phyloP scores from a whole-genome alignment of 495 filamentous ascomycete species.

The Tuber aestivum region DNA sequence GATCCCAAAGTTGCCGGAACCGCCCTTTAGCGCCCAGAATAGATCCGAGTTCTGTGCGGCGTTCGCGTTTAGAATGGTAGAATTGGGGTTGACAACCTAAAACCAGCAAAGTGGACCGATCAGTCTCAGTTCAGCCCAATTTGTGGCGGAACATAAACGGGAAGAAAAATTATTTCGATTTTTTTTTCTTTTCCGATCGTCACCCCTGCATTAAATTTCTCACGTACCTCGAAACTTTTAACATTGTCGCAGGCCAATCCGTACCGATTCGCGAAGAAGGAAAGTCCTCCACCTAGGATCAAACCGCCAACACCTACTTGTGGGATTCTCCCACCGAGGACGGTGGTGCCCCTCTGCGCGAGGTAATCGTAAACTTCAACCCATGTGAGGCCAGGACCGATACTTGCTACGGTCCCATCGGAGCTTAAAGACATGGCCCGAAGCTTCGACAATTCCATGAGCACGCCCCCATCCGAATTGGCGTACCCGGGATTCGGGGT shows the following conservation, averaged over 20 bases:
- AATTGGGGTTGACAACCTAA: slow-evolving; percentile 48
- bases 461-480: slow-evolving; percentile 44
- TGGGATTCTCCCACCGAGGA: slow-evolving; percentile 50
- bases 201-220: not conserved
- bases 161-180: not conserved
- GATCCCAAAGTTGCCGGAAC: slow-evolving; percentile 49
- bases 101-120: not conserved
- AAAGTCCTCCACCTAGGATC: slow-evolving; percentile 53
- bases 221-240: slow-evolving; percentile 48
- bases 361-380: slow-evolving; percentile 29
- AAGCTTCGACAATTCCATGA: slow-evolving; percentile 44
- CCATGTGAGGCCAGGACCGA: slow-evolving; percentile 26
- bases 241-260: slow-evolving; percentile 52
- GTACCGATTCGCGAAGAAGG: slow-evolving; percentile 46
- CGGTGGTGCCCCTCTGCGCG: slow-evolving; percentile 6
- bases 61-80: slow-evolving; percentile 50
- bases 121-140: slow-evolving; percentile 2
- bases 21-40: slow-evolving; percentile 53
- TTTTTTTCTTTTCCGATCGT: not conserved
- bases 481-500: slow-evolving; percentile 47
- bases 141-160: not conserved
- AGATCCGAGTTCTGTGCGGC: slow-evolving; percentile 47
- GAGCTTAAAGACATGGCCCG: slow-evolving; percentile 5
- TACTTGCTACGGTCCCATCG: slow-evolving; percentile 13
- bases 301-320: slow-evolving; percentile 56